Conservation (phyloP, 2,329 filamentous ascomycete genomes). For the Colletotrichum sp. region DNA sequence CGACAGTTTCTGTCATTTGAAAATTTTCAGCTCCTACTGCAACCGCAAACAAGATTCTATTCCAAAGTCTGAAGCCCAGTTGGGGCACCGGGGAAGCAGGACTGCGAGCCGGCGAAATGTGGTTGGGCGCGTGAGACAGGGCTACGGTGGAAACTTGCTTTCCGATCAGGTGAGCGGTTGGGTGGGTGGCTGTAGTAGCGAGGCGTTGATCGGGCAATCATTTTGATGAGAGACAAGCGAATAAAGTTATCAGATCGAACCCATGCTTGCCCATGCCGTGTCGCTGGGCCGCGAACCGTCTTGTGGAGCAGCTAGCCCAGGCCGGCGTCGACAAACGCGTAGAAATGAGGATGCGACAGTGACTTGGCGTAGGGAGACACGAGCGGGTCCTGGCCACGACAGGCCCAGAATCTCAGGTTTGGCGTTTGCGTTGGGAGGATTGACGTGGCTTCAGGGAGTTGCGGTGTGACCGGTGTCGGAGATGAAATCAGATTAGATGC, state of each 20-base stretch:
- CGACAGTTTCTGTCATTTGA: background rate
- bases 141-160: background rate
- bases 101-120: background rate
- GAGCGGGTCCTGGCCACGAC: background rate
- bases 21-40: background rate
- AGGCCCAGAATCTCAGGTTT: background rate
- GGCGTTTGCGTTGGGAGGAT: background rate
- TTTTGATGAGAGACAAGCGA: background rate
- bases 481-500: conserved; percentile 18
- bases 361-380: background rate
- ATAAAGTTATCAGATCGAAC: conserved; percentile 19
- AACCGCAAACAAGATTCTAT: background rate
- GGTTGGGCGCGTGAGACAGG: background rate
- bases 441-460: background rate
- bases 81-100: background rate
- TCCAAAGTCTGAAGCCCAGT: background rate
- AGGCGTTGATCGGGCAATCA: background rate
- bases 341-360: conserved; percentile 13
- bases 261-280: background rate
- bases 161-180: background rate
- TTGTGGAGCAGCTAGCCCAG: background rate
- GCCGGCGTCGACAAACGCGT: background rate
- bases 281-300: background rate
- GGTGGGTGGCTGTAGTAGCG: background rate
- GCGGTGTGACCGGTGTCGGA: conserved; percentile 9